Conservation (phyloP, 192 early-diverging fungal genomes). For the Lobosporangium transversale region DNA sequence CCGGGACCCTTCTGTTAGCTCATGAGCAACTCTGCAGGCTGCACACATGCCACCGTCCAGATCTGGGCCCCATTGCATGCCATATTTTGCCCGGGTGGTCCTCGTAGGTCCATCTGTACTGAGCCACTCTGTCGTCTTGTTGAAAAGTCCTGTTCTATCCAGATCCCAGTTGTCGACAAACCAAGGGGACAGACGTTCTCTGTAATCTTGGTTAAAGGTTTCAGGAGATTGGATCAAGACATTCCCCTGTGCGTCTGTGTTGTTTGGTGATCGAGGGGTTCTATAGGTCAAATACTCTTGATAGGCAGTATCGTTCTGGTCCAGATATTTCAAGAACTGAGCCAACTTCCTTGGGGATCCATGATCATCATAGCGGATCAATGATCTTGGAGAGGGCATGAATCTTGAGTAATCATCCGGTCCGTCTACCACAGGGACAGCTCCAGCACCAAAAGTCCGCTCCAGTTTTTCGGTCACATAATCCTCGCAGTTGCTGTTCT, state of each 20-base stretch:
- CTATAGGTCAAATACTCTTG: slow-evolving; percentile 1
- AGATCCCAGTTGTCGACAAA: slow-evolving; percentile 32
- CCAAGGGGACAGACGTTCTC: slow-evolving; percentile 10
- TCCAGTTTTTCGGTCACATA: slow-evolving; percentile 34
- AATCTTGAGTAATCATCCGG: slow-evolving; percentile 39
- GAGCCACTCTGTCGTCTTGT: slow-evolving; percentile 15
- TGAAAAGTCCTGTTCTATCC: background rate
- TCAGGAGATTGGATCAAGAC: background rate
- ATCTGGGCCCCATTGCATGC: slow-evolving; percentile 30
- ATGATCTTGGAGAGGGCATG: slow-evolving; percentile 12
- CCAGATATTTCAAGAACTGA: slow-evolving; percentile 10
- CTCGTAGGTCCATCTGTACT: background rate
- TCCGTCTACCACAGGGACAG: slow-evolving; percentile 36
- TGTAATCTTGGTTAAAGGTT: slow-evolving; percentile 20
- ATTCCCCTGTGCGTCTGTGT: slow-evolving; percentile 7
- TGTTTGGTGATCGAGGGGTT: background rate
- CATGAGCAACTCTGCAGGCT: slow-evolving; percentile 5
- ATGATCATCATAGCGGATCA: slow-evolving; percentile 31
- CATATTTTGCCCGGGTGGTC: slow-evolving; percentile 11
- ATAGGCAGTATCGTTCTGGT: slow-evolving; percentile 13
- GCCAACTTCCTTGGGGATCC: slow-evolving; percentile 22
- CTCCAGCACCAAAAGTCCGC: background rate
- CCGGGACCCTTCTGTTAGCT: slow-evolving; percentile 8
- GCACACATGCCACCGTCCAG: background rate
- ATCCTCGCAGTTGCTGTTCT: slow-evolving; percentile 33